Evolutionary conservation across 139 green algal species (phyloP).

Genomic region (Zygnema cylindricum): DNA sequence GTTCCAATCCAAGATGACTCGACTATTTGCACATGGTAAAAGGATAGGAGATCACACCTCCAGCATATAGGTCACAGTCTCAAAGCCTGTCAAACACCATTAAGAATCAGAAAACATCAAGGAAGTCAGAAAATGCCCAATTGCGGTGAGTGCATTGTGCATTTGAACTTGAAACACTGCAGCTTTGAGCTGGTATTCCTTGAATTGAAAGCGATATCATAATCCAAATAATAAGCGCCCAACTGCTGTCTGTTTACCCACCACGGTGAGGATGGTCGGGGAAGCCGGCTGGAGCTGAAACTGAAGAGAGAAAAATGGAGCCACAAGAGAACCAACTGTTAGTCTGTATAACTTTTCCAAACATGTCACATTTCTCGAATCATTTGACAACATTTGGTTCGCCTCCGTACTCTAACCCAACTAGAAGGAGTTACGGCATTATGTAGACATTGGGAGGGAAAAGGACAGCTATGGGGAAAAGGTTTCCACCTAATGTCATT

Average conservation of each 20-base stretch:
- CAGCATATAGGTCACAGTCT: conserved; percentile 64
- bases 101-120: not conserved
- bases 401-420: too few species aligned
- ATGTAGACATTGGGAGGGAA: too few species aligned
- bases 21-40: not conserved
- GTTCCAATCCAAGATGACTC: not conserved
- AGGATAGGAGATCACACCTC: not conserved
- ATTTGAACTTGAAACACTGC: conserved; percentile 14
- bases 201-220: not conserved
- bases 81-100: conserved; percentile 56
- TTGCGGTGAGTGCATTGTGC: not conserved
- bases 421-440: too few species aligned
- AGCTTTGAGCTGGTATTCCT: too few species aligned
- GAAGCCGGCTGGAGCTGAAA: conserved; percentile 44
- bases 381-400: too few species aligned
- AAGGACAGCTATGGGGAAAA: too few species aligned
- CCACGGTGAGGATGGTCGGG: conserved; percentile 57
- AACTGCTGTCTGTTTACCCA: conserved; percentile 15
- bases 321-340: too few species aligned
- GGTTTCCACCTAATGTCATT: too few species aligned
- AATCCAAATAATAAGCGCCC: not conserved
- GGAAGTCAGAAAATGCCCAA: not conserved
- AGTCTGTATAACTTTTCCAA: too few species aligned
- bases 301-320: conserved; percentile 36
- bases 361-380: too few species aligned